Evolutionary conservation across 331 rosid species (phyloP), one percentile per base, ranked within the genome.

Genomic region (Prunus yedoensis): DNA sequence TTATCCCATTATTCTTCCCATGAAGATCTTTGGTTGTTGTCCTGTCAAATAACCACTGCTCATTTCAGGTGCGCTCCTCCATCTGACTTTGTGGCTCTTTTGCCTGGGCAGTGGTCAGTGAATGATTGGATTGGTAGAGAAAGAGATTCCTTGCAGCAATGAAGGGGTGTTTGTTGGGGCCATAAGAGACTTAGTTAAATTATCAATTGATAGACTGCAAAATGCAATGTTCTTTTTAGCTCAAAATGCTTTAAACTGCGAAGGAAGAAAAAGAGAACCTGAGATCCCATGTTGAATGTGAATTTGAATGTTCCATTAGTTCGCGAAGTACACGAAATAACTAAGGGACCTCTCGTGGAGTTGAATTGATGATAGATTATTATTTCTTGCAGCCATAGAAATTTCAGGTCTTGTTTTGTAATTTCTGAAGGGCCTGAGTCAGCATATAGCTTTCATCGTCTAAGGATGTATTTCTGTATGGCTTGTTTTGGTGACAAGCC

Each of bases 21-120:
- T 62, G 21, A n/a, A n/a, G n/a, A 62, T 62, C 66, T 0, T 16
- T 20, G 5, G 68, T 35, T 10, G 20, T 32, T 62, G 45, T 62
- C 45, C 68, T 62, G 47, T 62, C 68, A 62, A 62, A 32, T 62
- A 8, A 62, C 68, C 68, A 28, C 43, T 30, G 68, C 68, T 30
- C 68, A 62, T 62, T 18, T 30, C 68, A 62, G 68, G 46, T 62
- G 68, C 46, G 47, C 68, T 16, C 28, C 45, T 49, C 60, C 57
- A 25, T 30, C 45, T 28, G 23, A 68, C 15, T 68, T 50, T 68
- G 43, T 25, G 35, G 25, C 60, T 49, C 11, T 68, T 28, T 68
- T 68, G 23, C 38, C 45, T 68, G 60, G 73, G 16, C 59, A 50
- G 41, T 68, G 46, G 46, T 27, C 18, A 68, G 17, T 68, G 66